Evolutionary conservation across 1,139 yeast genomes (phyloP).

Genomic region (Nakaseomyces kungkrabaensis): DNA sequence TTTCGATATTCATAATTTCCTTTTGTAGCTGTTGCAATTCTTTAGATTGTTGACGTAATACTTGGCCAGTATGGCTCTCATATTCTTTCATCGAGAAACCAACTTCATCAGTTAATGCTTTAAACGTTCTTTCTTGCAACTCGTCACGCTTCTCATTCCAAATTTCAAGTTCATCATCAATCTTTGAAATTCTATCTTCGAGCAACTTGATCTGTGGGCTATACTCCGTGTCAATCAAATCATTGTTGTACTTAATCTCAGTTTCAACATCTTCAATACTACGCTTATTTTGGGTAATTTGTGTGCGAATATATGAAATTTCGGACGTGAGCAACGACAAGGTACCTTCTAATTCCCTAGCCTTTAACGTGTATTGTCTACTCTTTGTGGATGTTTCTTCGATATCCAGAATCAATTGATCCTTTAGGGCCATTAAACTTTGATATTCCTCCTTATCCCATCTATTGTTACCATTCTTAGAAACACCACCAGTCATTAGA

Average conservation of each 20-base stretch:
- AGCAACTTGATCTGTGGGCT: slow-evolving; percentile 27
- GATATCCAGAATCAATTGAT: slow-evolving; percentile 46
- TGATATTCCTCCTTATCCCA: slow-evolving; percentile 75
- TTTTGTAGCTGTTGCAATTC: slow-evolving; percentile 54
- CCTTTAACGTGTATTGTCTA: slow-evolving; percentile 45
- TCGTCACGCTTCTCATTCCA: slow-evolving; percentile 30
- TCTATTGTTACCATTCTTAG: slow-evolving; percentile 34
- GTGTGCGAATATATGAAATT: slow-evolving; percentile 42
- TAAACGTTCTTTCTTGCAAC: slow-evolving; percentile 40
- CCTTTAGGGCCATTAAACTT: slow-evolving; percentile 48
- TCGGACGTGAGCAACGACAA: slow-evolving; percentile 44
- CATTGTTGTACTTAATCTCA: slow-evolving; percentile 46
- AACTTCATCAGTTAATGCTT: slow-evolving; percentile 44
- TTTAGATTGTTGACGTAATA: slow-evolving; percentile 49
- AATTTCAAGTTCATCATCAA: slow-evolving; percentile 17
- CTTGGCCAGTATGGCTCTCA: slow-evolving; percentile 56
- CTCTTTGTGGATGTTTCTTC: slow-evolving; percentile 38
- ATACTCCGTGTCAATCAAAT: slow-evolving; percentile 29
- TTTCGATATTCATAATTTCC: slow-evolving; percentile 52
- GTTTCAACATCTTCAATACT: slow-evolving; percentile 42
- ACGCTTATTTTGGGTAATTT: slow-evolving; percentile 42
- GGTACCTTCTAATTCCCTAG: slow-evolving; percentile 50
- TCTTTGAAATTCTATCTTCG: slow-evolving; percentile 13
- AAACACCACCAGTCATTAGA: slow-evolving; percentile 82
- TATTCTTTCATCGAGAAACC: slow-evolving; percentile 56